These are phyloP conservation scores for Rhododendron molle DNA, from an alignment of 148 eudicot species.

Conservation along the genomic window DNA sequence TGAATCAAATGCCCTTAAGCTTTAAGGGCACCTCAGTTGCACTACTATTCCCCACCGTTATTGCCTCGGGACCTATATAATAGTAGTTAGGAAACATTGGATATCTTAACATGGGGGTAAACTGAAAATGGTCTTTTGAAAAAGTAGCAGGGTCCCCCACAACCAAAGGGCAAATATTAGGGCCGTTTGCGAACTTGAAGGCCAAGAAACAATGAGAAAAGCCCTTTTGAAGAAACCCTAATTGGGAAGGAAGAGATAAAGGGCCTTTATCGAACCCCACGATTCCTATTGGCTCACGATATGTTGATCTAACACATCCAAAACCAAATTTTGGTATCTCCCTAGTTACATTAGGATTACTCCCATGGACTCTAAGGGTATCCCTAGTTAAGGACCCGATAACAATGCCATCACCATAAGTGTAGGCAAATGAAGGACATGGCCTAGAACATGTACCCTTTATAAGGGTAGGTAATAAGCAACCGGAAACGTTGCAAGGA, in stretches of 20 bases:
- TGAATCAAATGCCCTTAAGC: slow-evolving; percentile 39
- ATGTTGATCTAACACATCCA: slow-evolving; percentile 49
- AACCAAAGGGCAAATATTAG: slow-evolving; percentile 51
- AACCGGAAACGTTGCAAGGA: slow-evolving; percentile 47
- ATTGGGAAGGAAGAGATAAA: slow-evolving; percentile 56
- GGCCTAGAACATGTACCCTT: slow-evolving; percentile 51
- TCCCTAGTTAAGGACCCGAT: slow-evolving; percentile 49
- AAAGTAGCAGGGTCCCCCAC: slow-evolving; percentile 44
- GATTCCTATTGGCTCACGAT: slow-evolving; percentile 60
- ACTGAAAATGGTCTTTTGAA: slow-evolving; percentile 38
- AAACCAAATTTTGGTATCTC: slow-evolving; percentile 38
- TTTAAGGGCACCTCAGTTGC: slow-evolving; percentile 38
- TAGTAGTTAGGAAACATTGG: slow-evolving; percentile 57
- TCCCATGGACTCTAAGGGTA: slow-evolving; percentile 35
- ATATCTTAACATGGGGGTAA: slow-evolving; percentile 49
- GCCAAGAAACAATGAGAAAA: slow-evolving; percentile 54
- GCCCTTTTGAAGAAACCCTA: slow-evolving; percentile 51
- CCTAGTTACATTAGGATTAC: slow-evolving; percentile 9
- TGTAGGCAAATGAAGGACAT: slow-evolving; percentile 60
- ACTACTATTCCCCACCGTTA: slow-evolving; percentile 36
- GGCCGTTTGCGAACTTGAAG: slow-evolving; percentile 57
- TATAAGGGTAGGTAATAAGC: slow-evolving; percentile 38
- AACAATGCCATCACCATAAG: slow-evolving; percentile 42
- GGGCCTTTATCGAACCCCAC: slow-evolving; percentile 59
- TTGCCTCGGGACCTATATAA: slow-evolving; percentile 47